Percentiles rank a stretch among this genome's conserved stretches.
phyloP scores from a whole-genome alignment of 208 protist genomes.

The Wallacemonas sp. region DNA sequence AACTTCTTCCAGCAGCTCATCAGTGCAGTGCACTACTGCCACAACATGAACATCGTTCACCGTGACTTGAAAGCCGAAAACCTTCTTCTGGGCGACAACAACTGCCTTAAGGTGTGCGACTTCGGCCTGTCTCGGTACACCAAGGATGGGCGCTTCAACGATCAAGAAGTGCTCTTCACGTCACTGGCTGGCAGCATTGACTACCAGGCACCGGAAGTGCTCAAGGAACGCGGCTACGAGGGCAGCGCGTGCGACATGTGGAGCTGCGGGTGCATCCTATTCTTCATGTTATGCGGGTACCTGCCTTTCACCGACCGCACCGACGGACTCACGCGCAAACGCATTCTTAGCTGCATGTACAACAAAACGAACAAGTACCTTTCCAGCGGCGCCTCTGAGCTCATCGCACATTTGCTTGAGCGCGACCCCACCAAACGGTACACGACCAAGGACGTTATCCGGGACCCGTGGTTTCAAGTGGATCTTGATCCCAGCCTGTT shows the following conservation, averaged over 20 bases:
- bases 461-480: constrained; percentile 81
- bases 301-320: constrained; percentile 95
- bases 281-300: constrained; percentile 97
- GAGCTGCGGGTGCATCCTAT: constrained; percentile 97
- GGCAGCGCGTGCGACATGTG: constrained; percentile 96
- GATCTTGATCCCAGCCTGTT: constrained; percentile 68
- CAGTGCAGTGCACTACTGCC: constrained; percentile 89
- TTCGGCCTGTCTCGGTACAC: constrained; percentile 93
- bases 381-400: constrained; percentile 52
- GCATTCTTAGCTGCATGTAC: constrained; percentile 85
- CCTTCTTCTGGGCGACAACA: constrained; percentile 80
- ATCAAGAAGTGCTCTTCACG: constrained; percentile 69
- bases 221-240: constrained; percentile 90
- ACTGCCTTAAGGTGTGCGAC: constrained; percentile 89
- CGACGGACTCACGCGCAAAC: constrained; percentile 82
- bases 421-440: constrained; percentile 59
- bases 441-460: constrained; percentile 70
- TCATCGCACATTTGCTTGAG: constrained; percentile 77
- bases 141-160: constrained; percentile 57
- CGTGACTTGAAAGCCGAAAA: constrained; percentile 95
- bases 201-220: constrained; percentile 89
- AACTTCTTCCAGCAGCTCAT: constrained; percentile 93
- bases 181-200: constrained; percentile 88
- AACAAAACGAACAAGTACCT: constrained; percentile 83
- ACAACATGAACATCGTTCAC: constrained; percentile 89